These are phyloP conservation scores for Cladosporium austrohemisphaericum DNA, from an alignment of 2,329 filamentous ascomycete species.

Conservation along the genomic window DNA sequence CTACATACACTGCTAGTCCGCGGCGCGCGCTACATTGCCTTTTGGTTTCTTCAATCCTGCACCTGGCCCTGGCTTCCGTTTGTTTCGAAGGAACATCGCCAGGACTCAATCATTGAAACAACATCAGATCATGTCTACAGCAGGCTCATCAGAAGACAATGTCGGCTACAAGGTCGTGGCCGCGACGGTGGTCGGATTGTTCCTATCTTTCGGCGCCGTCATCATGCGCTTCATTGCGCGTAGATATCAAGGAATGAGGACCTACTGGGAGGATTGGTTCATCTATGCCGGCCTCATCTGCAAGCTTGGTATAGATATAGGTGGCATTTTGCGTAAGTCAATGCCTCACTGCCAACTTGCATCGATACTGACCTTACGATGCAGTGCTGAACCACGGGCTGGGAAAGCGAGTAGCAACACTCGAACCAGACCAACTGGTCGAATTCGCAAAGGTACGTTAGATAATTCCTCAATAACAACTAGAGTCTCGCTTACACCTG, in stretches of 20 bases:
- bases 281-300: conserved; percentile 17
- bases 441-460: conserved; percentile 13
- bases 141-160: not conserved
- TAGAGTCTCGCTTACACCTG: not conserved
- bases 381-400: conserved; percentile 18
- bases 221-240: conserved; percentile 16
- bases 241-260: conserved; percentile 14
- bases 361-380: not conserved
- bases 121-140: conserved; percentile 5
- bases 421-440: conserved; percentile 1
- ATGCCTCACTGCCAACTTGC: no score
- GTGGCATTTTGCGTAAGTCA: conserved; percentile 16
- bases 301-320: conserved; percentile 19
- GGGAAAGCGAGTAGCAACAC: conserved; percentile 10
- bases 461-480: not conserved
- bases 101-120: not conserved
- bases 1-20: conserved; percentile 4
- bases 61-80: not conserved
- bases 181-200: conserved; percentile 16
- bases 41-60: conserved; percentile 14
- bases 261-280: conserved; percentile 19
- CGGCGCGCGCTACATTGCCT: not conserved
- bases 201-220: conserved; percentile 15
- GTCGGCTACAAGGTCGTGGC: conserved; percentile 14
- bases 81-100: not conserved